Conservation (phyloP, 2,329 filamentous ascomycete genomes). For the Talaromyces islandicus region DNA sequence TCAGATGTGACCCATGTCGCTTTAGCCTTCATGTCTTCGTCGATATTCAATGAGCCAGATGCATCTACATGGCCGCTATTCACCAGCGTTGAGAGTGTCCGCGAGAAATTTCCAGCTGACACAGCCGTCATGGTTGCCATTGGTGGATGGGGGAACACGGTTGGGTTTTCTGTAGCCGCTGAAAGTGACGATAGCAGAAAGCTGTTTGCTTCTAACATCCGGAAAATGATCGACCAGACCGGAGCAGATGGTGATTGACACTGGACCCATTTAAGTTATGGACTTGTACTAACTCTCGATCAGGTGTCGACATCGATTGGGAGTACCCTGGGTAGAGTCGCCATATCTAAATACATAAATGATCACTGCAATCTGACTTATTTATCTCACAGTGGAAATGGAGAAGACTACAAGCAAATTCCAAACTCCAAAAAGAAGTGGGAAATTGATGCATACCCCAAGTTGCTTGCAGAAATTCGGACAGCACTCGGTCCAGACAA, state of each 20-base stretch:
- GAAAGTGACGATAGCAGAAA: constrained; percentile 43
- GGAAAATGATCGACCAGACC: constrained; percentile 52
- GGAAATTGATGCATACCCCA: constrained; percentile 54
- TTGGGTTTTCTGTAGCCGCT: constrained; percentile 53
- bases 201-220: constrained; percentile 56
- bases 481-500: constrained; percentile 48
- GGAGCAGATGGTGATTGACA: constrained; percentile 55
- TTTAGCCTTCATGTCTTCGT: constrained; percentile 53
- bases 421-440: constrained; percentile 51
- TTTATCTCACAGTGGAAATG: constrained; percentile 44
- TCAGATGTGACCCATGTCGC: constrained; percentile 51
- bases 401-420: constrained; percentile 56
- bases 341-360: not conserved
- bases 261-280: not conserved
- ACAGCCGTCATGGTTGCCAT: constrained; percentile 62
- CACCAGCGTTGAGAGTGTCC: constrained; percentile 44
- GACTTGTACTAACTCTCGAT: constrained; percentile 5
- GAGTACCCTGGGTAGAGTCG: constrained; percentile 36
- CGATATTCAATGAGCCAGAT: constrained; percentile 44
- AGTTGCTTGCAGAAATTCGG: constrained; percentile 52
- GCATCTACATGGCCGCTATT: constrained; percentile 46
- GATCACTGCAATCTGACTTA: not conserved
- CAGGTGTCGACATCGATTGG: constrained; percentile 55
- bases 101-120: constrained; percentile 41
- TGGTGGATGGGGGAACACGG: constrained; percentile 65